Conservation (phyloP, 2,329 filamentous ascomycete genomes). For the Penicillium decumbens region DNA sequence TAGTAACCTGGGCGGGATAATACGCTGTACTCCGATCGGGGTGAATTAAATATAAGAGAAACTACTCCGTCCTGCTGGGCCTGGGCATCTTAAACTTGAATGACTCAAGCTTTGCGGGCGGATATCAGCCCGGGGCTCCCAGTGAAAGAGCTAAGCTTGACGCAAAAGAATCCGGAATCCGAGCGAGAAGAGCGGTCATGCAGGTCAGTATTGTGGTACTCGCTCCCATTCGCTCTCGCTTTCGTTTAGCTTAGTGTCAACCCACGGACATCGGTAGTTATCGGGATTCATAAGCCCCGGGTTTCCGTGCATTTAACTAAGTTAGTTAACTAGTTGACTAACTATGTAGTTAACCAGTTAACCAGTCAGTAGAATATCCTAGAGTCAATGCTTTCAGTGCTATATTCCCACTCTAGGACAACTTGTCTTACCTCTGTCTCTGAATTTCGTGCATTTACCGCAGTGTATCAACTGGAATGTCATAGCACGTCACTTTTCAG, state of each 20-base stretch:
- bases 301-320: background rate
- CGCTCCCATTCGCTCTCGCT: constrained; percentile 1
- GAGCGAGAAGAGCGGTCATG: background rate
- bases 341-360: background rate
- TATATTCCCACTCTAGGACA: background rate
- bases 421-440: background rate
- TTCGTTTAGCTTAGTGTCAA: constrained; percentile 2
- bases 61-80: background rate
- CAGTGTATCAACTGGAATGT: background rate
- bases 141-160: background rate
- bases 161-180: background rate
- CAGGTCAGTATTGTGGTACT: background rate
- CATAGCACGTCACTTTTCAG: background rate
- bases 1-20: background rate
- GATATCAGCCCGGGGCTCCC: background rate
- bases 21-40: background rate
- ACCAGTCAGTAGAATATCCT: background rate
- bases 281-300: background rate
- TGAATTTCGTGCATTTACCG: background rate
- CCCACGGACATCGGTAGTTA: background rate
- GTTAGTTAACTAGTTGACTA: no score
- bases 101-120: background rate
- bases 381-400: background rate
- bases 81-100: background rate
- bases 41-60: background rate